A percentile compares a stretch with the other conserved stretches of the same genome.
Evolutionary conservation across 2,329 filamentous ascomycete genomes (phyloP).

Genomic region (Botrytis galanthina): DNA sequence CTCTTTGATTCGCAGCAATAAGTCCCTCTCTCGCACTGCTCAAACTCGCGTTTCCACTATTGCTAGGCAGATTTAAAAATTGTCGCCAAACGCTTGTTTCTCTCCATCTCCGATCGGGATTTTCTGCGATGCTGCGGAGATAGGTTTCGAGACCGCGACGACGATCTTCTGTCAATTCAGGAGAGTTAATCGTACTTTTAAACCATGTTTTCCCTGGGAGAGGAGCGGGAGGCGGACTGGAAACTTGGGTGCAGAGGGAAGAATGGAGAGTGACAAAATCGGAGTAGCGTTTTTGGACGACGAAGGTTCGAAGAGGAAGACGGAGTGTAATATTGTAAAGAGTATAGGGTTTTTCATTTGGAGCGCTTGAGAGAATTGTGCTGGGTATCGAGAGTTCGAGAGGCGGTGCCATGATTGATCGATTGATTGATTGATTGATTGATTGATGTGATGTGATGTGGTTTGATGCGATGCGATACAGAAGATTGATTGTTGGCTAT

Average conservation of each 20-base stretch:
- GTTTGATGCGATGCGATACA: not conserved
- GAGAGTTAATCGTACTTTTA: slow-evolving; percentile 66
- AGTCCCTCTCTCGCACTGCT: slow-evolving; percentile 35
- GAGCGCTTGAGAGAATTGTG: slow-evolving; percentile 53
- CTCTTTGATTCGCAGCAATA: slow-evolving; percentile 34
- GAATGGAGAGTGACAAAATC: slow-evolving; percentile 70
- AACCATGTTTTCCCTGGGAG: slow-evolving; percentile 77
- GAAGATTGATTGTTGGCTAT: slow-evolving; percentile 5
- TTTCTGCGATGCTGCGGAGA: slow-evolving; percentile 67
- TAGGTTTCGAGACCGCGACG: slow-evolving; percentile 68
- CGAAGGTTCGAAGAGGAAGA: slow-evolving; percentile 72
- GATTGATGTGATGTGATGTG: not conserved
- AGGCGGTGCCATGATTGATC: slow-evolving; percentile 56
- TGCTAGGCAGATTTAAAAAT: slow-evolving; percentile 67
- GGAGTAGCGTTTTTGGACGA: slow-evolving; percentile 78
- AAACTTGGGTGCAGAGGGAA: slow-evolving; percentile 58
- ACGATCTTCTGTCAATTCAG: slow-evolving; percentile 69
- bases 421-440: not conserved
- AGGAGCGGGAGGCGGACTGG: slow-evolving; percentile 61
- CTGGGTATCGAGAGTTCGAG: slow-evolving; percentile 66
- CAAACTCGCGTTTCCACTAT: slow-evolving; percentile 39
- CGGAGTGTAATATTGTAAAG: slow-evolving; percentile 77
- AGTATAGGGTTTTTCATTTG: slow-evolving; percentile 61
- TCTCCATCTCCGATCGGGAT: slow-evolving; percentile 73
- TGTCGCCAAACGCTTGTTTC: slow-evolving; percentile 69